Evolutionary conservation across 345 rosid genomes (phyloP), one percentile per base, ranked within the genome.

Genomic region (Eutrema japonicum): DNA sequence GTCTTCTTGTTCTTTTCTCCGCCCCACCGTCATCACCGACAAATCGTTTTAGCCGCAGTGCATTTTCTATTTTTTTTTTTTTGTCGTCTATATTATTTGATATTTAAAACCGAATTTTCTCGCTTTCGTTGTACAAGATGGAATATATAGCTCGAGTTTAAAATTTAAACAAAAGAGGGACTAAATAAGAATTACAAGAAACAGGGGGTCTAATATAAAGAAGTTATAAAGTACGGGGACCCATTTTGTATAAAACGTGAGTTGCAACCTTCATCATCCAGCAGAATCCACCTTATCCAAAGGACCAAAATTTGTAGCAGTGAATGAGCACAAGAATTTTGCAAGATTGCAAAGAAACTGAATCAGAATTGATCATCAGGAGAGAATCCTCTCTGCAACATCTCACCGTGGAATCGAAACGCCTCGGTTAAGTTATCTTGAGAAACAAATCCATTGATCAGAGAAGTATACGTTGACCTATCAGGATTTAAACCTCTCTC

Each of bases 381-480:
- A 60, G 85, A 87, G 75, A 93, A 85, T 11, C 98, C 96, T 73
- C 87, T 84, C 57, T 69, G 86, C 68, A 93, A 71, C 96, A 93
- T 93, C 82, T 93, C 93, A 71, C 88, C 88, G 71, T 93, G 98
- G 69, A 84, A 86, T 46, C 85, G 80, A 84, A 93, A 93, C 46
- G 96, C 96, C 65, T 83, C 95, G 36, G 82, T 86, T 75, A 90
- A 79, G 82, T 87, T 89, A 74, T 88, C 92, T 56, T 76, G 89
- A 49, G 79, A 75, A 58, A 87, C 96, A 76, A 83, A 83, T 42
- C 98, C 96, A 84, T 90, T 90, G 70, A 88, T 92, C 81, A 92
- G 75, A 56, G 87, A 78, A n/a, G 81, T 77, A 72, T 87, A 92
- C 3, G 93, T 87, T 50, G 85, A 74, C 71, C 75, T 87, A 78